Evolutionary conservation across 148 eudicot species (phyloP).

Genomic region (Chenopodium formosanum): DNA sequence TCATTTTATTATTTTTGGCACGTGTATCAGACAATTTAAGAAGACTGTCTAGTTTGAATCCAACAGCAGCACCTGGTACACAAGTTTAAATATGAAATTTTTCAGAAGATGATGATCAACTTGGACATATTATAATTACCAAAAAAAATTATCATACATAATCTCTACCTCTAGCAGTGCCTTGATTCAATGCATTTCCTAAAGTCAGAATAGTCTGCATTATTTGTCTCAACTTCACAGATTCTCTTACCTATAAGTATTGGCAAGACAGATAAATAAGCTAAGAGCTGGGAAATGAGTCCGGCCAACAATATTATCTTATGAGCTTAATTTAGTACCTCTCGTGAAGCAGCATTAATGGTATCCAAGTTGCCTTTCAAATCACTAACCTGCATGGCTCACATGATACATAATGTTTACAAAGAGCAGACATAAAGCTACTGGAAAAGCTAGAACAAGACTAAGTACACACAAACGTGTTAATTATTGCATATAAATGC

Average conservation of each 20-base stretch:
- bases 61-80: conserved; percentile 84
- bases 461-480: not conserved
- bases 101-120: conserved; percentile 11
- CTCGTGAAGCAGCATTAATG: conserved; percentile 76
- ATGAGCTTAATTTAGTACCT: conserved; percentile 47
- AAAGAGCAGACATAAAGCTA: not conserved
- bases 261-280: not conserved
- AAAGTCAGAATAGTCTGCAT: conserved; percentile 97
- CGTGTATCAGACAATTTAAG: conserved; percentile 97
- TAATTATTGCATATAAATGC: not conserved
- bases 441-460: not conserved
- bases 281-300: not conserved
- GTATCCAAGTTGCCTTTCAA: conserved; percentile 70
- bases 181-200: conserved; percentile 98
- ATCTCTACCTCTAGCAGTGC: conserved; percentile 89
- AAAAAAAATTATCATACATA: not conserved
- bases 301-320: not conserved
- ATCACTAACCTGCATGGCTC: conserved; percentile 61
- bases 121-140: conserved; percentile 6
- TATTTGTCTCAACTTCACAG: conserved; percentile 79
- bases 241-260: conserved; percentile 77
- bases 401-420: not conserved
- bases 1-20: conserved; percentile 95
- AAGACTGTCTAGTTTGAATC: conserved; percentile 96
- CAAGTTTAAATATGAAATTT: not conserved